Evolutionary conservation across 352 stramenopile genomes (phyloP).

Genomic region (Aphanomyces invadans): DNA sequence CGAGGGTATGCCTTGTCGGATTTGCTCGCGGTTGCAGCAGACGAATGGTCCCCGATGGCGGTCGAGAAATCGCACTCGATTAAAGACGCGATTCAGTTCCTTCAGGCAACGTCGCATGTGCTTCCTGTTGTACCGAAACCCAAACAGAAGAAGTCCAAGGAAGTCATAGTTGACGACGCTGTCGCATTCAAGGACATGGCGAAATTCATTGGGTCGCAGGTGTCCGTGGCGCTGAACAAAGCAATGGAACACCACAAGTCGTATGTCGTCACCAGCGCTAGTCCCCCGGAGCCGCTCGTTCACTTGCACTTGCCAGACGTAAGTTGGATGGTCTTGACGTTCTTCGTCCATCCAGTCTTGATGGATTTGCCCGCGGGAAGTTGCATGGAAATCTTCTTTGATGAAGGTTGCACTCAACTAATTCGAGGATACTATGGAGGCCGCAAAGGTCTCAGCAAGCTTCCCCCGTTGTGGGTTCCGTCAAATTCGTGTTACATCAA

Average conservation of each 20-base stretch:
- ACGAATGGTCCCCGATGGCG: neutral
- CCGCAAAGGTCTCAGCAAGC: constrained; percentile 55
- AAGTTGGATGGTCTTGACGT: constrained; percentile 68
- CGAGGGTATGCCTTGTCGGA: constrained; percentile 2
- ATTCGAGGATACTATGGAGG: constrained; percentile 73
- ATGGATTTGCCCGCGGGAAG: constrained; percentile 68
- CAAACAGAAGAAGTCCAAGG: neutral
- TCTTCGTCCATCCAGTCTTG: constrained; percentile 62
- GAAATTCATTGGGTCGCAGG: neutral
- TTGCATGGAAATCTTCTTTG: constrained; percentile 61
- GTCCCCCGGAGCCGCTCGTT: constrained; percentile 51
- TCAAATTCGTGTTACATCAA: constrained; percentile 59
- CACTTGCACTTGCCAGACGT: constrained; percentile 52
- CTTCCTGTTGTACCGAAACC: neutral
- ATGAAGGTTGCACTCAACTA: constrained; percentile 49
- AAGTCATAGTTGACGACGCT: neutral
- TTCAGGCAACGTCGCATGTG: neutral
- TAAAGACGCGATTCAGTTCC: constrained; percentile 11
- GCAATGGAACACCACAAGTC: constrained; percentile 31
- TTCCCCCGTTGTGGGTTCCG: constrained; percentile 50
- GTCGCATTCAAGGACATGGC: neutral
- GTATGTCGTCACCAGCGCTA: constrained; percentile 60
- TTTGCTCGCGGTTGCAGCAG: neutral
- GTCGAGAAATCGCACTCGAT: constrained; percentile 2
- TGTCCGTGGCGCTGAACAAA: neutral